Evolutionary conservation across 306 rosid genomes (phyloP), one percentile per base, ranked within the genome.

Genomic region (Lagenaria siceraria): DNA sequence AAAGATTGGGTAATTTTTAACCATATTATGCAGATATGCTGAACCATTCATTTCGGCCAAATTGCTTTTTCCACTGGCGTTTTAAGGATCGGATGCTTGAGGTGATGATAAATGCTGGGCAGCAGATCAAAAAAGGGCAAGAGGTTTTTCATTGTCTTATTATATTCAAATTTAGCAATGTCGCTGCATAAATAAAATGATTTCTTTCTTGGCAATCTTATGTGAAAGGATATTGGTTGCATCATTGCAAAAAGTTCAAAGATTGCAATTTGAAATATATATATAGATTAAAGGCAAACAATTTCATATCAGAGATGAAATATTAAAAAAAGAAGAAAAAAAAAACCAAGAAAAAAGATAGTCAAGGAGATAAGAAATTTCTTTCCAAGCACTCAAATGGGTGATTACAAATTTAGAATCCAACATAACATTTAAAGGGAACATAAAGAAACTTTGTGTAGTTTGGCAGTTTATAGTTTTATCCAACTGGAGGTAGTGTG

Each of bases 21-120:
- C 76, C 77, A 35, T 79, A 43, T 69, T 69, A 81, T 81, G 78
- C 93, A 92, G 98, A 95, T 82, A 95, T 92, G 98, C 84, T 95
- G 81, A 95, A 95, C 86, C 98, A 95, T 92, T 95, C 98, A 11
- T 92, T 85, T 78, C 87, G 84, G 83, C 98, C 98, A 71, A 95
- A 95, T 78, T 95, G 98, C 66, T 95, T 90, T 87, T 87, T 95
- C 80, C 98, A 95, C 79, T 95, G 98, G 98, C 97, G 97, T 74
- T 90, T 84, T 81, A 95, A 92, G 85, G 98, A 95, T 79, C 86
- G 96, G 72, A 95, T 95, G 98, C 92, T 92, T 77, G 98, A 95
- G 86, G 98, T 95, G 78, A 91, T 95, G 88, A 95, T 87, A 85
- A 95, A 92, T 88, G 97, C 98, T 77, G 98, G 98, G 49, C 91